phyloP scores from a whole-genome alignment of 495 filamentous ascomycete species.

The Hypoxylon lienhwacheense region DNA sequence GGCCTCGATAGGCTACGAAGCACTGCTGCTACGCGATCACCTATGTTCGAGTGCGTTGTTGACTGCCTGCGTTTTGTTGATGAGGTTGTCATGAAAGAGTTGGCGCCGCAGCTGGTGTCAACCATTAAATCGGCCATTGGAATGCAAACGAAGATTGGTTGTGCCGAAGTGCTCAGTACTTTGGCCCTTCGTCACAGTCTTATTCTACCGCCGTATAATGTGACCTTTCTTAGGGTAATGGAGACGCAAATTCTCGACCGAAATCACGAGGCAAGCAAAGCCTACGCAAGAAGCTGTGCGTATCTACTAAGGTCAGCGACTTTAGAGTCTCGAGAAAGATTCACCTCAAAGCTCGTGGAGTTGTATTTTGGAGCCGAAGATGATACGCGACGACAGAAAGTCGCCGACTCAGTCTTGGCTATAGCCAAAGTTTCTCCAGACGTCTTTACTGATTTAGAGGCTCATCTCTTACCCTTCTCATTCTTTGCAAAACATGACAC shows the following conservation, averaged over 20 bases:
- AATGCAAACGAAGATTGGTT: conserved; percentile 90
- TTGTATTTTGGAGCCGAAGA: conserved; percentile 83
- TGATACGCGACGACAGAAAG: conserved; percentile 66
- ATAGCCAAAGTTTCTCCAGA: conserved; percentile 87
- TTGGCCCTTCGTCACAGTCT: conserved; percentile 75
- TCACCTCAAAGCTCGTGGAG: conserved; percentile 64
- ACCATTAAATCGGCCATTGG: conserved; percentile 84
- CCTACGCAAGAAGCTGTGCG: conserved; percentile 81
- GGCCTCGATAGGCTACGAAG: conserved; percentile 83
- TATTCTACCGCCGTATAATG: conserved; percentile 74
- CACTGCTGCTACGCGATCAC: conserved; percentile 77
- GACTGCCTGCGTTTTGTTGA: conserved; percentile 86
- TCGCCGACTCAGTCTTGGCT: conserved; percentile 77
- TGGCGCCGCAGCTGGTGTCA: conserved; percentile 70
- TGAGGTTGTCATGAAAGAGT: conserved; percentile 66
- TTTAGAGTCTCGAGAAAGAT: conserved; percentile 67
- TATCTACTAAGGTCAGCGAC: conserved; percentile 78
- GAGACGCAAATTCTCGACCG: conserved; percentile 80
- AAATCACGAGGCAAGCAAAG: conserved; percentile 85
- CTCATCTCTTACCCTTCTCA: conserved; percentile 76
- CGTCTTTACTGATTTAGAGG: conserved; percentile 75
- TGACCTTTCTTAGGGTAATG: conserved; percentile 73
- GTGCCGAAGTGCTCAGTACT: conserved; percentile 81
- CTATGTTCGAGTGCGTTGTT: conserved; percentile 91
- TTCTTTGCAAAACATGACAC: conserved; percentile 86